Evolutionary conservation across 2,329 filamentous ascomycete genomes (phyloP).

Genomic region (Chrysoporthe austroafricana): DNA sequence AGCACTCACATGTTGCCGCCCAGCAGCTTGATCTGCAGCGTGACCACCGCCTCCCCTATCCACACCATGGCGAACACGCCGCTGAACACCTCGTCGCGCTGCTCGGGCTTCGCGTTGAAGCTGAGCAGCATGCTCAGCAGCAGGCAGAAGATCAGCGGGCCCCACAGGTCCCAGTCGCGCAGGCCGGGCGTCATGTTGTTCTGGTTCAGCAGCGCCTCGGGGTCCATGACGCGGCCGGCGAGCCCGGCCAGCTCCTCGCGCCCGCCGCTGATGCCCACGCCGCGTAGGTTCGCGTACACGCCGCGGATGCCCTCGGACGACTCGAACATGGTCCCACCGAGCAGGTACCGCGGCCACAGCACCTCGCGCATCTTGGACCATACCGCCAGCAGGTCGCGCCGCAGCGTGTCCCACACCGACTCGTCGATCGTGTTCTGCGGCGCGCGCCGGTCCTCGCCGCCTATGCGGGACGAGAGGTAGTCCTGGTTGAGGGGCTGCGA

Average conservation of each 20-base stretch:
- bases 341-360: slow-evolving; percentile 91
- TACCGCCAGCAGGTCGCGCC: slow-evolving; percentile 85
- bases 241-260: slow-evolving; percentile 65
- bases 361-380: slow-evolving; percentile 99
- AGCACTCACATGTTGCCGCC: slow-evolving; percentile 89
- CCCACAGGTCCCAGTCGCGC: slow-evolving; percentile 98
- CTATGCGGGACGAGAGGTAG: slow-evolving; percentile 87
- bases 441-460: slow-evolving; percentile 89
- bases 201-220: slow-evolving; percentile 62
- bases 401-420: slow-evolving; percentile 95
- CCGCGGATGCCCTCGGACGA: slow-evolving; percentile 57
- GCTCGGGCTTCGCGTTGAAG: slow-evolving; percentile 75
- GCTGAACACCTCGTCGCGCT: slow-evolving; percentile 89
- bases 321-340: slow-evolving; percentile 70
- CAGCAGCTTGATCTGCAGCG: slow-evolving; percentile 94
- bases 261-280: slow-evolving; percentile 61
- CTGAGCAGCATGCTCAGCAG: slow-evolving; percentile 86
- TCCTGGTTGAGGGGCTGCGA: slow-evolving; percentile 65
- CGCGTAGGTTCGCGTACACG: slow-evolving; percentile 64
- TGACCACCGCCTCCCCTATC: slow-evolving; percentile 95
- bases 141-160: slow-evolving; percentile 91
- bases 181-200: slow-evolving; percentile 86
- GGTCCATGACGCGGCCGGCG: slow-evolving; percentile 65
- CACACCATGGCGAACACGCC: slow-evolving; percentile 97
- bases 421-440: slow-evolving; percentile 95